Conservation (phyloP, 805 yeast genomes). For the Saccharomycopsis sp. region DNA sequence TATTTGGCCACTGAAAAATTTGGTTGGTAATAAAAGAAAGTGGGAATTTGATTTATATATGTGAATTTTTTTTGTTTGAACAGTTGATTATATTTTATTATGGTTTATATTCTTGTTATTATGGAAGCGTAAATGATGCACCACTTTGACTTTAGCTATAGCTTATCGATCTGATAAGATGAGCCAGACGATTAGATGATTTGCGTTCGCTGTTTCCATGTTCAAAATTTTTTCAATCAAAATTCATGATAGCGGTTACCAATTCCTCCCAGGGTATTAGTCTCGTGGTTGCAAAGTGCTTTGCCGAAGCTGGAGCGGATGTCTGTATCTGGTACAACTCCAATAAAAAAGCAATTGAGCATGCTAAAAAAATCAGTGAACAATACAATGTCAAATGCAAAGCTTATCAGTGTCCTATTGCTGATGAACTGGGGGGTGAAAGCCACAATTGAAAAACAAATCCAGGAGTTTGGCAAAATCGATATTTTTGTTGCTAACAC, state of each 20-base stretch:
- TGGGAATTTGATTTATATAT: too few relatives aligned
- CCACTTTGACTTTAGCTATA: too few relatives aligned
- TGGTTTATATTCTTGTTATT: too few relatives aligned
- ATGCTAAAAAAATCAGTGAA: slow-evolving; percentile 47
- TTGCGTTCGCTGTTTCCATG: too few relatives aligned
- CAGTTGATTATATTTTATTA: too few relatives aligned
- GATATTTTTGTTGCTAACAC: slow-evolving; percentile 86
- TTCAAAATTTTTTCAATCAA: too few relatives aligned
- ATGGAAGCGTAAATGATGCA: too few relatives aligned
- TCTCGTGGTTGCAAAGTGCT: slow-evolving; percentile 72
- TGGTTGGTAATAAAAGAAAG: slow-evolving; percentile 40
- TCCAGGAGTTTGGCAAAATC: slow-evolving; percentile 60
- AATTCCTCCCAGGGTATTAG: slow-evolving; percentile 85
- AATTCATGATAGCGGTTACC: too few relatives aligned
- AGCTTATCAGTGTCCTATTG: slow-evolving; percentile 57
- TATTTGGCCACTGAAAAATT: slow-evolving; percentile 46
- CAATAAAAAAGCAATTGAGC: slow-evolving; percentile 48
- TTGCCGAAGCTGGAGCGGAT: slow-evolving; percentile 81
- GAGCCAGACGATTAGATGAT: too few relatives aligned
- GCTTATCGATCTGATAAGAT: too few relatives aligned
- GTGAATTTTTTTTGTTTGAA: too few relatives aligned
- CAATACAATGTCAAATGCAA: slow-evolving; percentile 52
- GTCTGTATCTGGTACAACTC: slow-evolving; percentile 62
- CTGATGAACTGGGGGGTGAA: slow-evolving; percentile 44
- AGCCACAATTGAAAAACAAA: slow-evolving; percentile 40